A percentile compares a stretch with the other conserved stretches of the same genome.
phyloP scores from a whole-genome alignment of 2,329 filamentous ascomycete genomes.

The Coniochaeta hoffmannii region DNA sequence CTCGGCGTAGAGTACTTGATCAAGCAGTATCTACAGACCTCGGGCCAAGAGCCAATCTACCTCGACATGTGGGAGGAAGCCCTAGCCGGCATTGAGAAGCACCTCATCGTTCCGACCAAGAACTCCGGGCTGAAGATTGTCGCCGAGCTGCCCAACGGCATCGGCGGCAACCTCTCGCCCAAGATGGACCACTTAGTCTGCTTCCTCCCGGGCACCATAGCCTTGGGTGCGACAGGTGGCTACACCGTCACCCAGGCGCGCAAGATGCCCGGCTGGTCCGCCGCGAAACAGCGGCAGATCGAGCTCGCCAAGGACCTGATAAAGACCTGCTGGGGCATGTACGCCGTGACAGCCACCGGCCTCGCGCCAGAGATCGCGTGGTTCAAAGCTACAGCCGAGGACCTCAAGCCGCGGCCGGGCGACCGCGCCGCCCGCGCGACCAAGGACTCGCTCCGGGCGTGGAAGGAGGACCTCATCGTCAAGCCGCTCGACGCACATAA shows the following conservation, averaged over 20 bases:
- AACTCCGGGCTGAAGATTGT: constrained; percentile 58
- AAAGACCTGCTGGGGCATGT: constrained; percentile 72
- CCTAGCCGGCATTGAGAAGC: constrained; percentile 60
- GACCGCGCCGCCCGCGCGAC: neutral
- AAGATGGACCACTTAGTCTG: constrained; percentile 78
- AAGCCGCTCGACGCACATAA: constrained; percentile 61
- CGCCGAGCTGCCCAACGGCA: constrained; percentile 57
- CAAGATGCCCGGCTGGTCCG: constrained; percentile 41
- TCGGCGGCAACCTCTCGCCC: constrained; percentile 45
- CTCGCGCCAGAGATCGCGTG: constrained; percentile 66
- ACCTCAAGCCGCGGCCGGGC: constrained; percentile 40
- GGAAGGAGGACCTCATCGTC: constrained; percentile 57
- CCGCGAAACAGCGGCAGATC: constrained; percentile 61
- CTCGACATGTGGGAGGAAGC: constrained; percentile 66
- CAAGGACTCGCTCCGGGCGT: constrained; percentile 31
- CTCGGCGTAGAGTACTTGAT: constrained; percentile 52
- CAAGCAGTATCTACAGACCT: constrained; percentile 68
- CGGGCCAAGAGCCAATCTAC: constrained; percentile 54
- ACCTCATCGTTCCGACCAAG: constrained; percentile 61
- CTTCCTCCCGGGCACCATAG: constrained; percentile 69
- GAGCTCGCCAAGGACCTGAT: constrained; percentile 60
- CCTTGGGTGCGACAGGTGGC: constrained; percentile 59
- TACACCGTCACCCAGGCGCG: constrained; percentile 50
- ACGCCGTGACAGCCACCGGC: constrained; percentile 58
- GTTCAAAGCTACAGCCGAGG: constrained; percentile 49